phyloP scores from a whole-genome alignment of 176 grass and related monocot species.

The Alopecurus myosuroides region DNA sequence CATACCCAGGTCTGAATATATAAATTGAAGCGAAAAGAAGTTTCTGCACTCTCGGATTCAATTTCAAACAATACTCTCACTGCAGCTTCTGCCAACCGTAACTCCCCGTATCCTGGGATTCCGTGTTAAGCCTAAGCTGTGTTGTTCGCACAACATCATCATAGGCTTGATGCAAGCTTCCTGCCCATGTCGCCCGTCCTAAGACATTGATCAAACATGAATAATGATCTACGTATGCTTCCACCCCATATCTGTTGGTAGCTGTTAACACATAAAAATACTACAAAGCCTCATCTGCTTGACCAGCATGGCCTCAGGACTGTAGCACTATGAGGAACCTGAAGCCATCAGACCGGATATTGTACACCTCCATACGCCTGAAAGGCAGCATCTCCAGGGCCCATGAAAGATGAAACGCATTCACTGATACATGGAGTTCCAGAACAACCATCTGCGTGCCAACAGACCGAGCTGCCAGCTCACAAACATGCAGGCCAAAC shows the following conservation, averaged over 20 bases:
- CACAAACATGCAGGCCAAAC: no score
- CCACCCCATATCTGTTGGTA: slow-evolving; percentile 23
- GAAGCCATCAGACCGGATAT: no score
- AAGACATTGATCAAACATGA: slow-evolving; percentile 69
- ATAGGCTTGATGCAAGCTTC: slow-evolving; percentile 8
- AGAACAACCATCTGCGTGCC: slow-evolving; percentile 29
- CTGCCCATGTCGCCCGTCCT: slow-evolving; percentile 39
- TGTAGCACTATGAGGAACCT: slow-evolving; percentile 51
- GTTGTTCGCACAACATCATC: no score
- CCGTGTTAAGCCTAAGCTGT: no score
- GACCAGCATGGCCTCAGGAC: slow-evolving; percentile 52
- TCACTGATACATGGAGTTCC: slow-evolving; percentile 54
- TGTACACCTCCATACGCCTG: slow-evolving; percentile 45
- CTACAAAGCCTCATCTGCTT: no score
- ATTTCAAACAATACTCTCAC: slow-evolving; percentile 50
- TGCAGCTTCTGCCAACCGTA: slow-evolving; percentile 45
- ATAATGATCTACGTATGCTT: slow-evolving; percentile 48
- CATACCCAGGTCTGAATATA: slow-evolving; percentile 48
- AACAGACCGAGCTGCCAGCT: no score
- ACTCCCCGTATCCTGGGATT: slow-evolving; percentile 33
- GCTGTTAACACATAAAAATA: no score
- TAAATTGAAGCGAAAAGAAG: slow-evolving; percentile 48
- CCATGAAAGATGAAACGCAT: slow-evolving; percentile 67
- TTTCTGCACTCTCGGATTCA: slow-evolving; percentile 58
- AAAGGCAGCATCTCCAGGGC: slow-evolving; percentile 34